Evolutionary conservation across 1,284 basidiomycete genomes (phyloP).

Genomic region (Puccinia horiana): DNA sequence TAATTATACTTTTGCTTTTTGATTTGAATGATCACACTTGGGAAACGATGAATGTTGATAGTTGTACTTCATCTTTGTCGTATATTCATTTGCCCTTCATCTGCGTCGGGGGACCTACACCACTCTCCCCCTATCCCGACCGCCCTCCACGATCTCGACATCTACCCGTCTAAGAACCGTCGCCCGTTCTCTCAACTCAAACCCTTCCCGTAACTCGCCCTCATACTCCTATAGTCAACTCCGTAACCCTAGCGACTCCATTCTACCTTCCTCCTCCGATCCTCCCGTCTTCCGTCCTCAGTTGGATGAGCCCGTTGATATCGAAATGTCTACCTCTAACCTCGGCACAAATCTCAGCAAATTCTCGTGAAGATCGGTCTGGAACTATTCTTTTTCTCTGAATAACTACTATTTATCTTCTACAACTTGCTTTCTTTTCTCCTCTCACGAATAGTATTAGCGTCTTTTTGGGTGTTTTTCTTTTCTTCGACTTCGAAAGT

Average conservation of each 20-base stretch:
- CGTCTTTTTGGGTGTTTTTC: no score
- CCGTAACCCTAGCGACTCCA: background rate
- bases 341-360: background rate
- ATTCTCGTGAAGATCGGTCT: background rate
- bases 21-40: background rate
- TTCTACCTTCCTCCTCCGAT: background rate
- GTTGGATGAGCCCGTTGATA: background rate
- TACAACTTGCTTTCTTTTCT: background rate
- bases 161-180: background rate
- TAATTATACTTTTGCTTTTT: background rate
- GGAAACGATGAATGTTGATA: slow-evolving; percentile 57
- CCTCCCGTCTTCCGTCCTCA: background rate
- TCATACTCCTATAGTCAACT: slow-evolving; percentile 1
- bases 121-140: slow-evolving; percentile 68
- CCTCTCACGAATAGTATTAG: background rate
- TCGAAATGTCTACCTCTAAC: background rate
- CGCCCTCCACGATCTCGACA: slow-evolving; percentile 49
- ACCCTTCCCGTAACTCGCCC: background rate
- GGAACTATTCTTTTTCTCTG: background rate
- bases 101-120: slow-evolving; percentile 88
- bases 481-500: no score
- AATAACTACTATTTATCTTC: background rate
- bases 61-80: slow-evolving; percentile 86
- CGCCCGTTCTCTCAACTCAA: background rate
- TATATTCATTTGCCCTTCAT: slow-evolving; percentile 93